A percentile compares a stretch with the other conserved stretches of the same genome.
Conservation (phyloP, 306 rosid species). For the Lathyrus oleraceus region DNA sequence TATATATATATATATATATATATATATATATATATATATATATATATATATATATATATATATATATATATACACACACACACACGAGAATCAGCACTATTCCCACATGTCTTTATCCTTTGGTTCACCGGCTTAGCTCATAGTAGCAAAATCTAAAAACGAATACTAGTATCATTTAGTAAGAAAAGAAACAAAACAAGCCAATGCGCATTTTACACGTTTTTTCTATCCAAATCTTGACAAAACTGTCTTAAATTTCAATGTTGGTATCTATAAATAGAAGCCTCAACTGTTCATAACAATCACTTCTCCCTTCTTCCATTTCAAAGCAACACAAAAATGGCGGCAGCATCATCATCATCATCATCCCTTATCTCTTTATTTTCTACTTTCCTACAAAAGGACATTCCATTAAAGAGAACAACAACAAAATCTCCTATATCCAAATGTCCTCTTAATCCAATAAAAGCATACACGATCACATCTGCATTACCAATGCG, state of each 20-base stretch:
- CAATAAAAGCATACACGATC: conserved; percentile 30
- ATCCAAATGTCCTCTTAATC: background rate
- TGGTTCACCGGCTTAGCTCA: no score
- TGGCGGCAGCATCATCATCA: conserved; percentile 29
- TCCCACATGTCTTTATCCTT: no score
- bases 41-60: no score
- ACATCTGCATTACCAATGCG: conserved; percentile 46
- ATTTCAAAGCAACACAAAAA: background rate
- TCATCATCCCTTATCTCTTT: conserved; percentile 19
- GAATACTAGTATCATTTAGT: no score
- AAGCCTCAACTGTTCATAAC: background rate
- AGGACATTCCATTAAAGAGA: conserved; percentile 24
- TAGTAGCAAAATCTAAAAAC: no score
- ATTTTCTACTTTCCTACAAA: conserved; percentile 44
- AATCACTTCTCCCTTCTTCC: background rate
- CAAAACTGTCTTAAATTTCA: background rate
- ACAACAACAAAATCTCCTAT: background rate
- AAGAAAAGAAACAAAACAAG: background rate
- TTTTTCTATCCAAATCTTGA: background rate
- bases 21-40: no score
- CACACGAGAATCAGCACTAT: no score
- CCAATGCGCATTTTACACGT: background rate
- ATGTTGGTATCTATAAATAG: background rate
- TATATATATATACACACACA: no score
- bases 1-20: no score